Conservation (phyloP, 495 filamentous ascomycete genomes). For the Aspergillus funiculosus region DNA sequence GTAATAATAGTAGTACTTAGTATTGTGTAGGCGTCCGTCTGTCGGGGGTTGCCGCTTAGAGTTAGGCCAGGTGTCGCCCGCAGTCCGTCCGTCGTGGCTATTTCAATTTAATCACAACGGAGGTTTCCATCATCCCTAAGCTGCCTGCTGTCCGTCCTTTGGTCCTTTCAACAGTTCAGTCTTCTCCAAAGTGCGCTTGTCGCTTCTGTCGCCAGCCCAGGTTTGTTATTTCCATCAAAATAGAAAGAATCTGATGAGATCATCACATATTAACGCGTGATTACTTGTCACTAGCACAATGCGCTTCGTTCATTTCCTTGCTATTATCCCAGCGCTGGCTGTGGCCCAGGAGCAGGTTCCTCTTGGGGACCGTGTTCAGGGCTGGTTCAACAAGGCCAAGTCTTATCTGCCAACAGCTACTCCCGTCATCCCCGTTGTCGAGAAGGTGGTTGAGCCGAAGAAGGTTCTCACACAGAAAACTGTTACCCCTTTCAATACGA, state of each 20-base stretch:
- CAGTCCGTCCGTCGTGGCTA: slow-evolving; percentile 21
- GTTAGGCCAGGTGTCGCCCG: slow-evolving; percentile 22
- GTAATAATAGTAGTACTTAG: too few species aligned
- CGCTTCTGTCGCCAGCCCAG: slow-evolving; percentile 14
- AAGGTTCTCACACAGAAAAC: slow-evolving; percentile 49
- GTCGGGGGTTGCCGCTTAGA: slow-evolving; percentile 13
- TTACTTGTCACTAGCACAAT: slow-evolving; percentile 38
- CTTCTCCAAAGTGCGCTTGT: slow-evolving; percentile 20
- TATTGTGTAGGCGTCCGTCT: too few species aligned
- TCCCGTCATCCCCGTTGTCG: slow-evolving; percentile 42
- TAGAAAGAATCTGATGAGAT: not conserved
- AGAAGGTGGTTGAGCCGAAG: slow-evolving; percentile 47
- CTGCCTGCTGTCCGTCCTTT: slow-evolving; percentile 28
- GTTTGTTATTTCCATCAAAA: slow-evolving; percentile 16
- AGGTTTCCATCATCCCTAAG: slow-evolving; percentile 19
- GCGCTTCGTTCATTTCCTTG: slow-evolving; percentile 60
- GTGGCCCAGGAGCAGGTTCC: slow-evolving; percentile 68
- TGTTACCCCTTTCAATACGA: slow-evolving; percentile 56
- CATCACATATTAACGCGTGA: slow-evolving; percentile 13
- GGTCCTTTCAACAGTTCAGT: slow-evolving; percentile 15
- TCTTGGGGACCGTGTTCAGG: slow-evolving; percentile 61
- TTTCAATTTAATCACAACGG: slow-evolving; percentile 20
- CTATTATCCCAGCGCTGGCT: slow-evolving; percentile 65
- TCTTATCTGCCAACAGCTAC: slow-evolving; percentile 53
- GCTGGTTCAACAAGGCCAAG: slow-evolving; percentile 57